These are phyloP conservation scores for Graphilbum sp. DNA, from an alignment of 2,329 filamentous ascomycete genomes.

Conservation along the genomic window DNA sequence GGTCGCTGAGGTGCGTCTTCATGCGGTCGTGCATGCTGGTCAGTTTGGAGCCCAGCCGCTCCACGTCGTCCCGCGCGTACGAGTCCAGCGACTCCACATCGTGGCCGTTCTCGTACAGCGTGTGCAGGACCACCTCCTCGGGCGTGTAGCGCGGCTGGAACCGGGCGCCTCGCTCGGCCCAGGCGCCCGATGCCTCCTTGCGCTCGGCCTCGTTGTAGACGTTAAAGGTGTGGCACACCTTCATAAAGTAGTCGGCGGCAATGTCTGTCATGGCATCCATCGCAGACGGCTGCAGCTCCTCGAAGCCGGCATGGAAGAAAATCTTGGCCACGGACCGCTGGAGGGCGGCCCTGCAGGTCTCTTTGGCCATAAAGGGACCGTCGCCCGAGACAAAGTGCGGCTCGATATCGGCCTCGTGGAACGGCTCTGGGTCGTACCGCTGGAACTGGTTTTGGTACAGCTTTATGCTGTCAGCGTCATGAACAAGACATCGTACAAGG, in stretches of 20 bases:
- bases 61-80: conserved; percentile 89
- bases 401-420: conserved; percentile 71
- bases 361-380: conserved; percentile 71
- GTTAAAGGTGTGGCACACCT: conserved; percentile 64
- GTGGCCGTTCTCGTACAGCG: conserved; percentile 67
- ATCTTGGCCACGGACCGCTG: conserved; percentile 88
- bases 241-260: conserved; percentile 76
- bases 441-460: conserved; percentile 97
- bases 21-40: conserved; percentile 82
- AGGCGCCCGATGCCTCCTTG: conserved; percentile 34
- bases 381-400: conserved; percentile 82
- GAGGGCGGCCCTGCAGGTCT: conserved; percentile 66
- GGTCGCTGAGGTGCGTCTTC: conserved; percentile 81
- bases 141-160: conserved; percentile 54
- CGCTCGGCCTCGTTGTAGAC: conserved; percentile 74
- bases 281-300: conserved; percentile 90
- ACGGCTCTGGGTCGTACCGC: conserved; percentile 83
- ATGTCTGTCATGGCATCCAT: conserved; percentile 82
- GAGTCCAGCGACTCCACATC: conserved; percentile 67
- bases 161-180: conserved; percentile 23
- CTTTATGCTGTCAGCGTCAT: conserved; percentile 24
- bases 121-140: conserved; percentile 79
- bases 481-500: background rate
- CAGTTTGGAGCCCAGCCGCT: conserved; percentile 66
- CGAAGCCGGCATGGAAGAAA: conserved; percentile 91